Conservation (phyloP, 352 stramenopile genomes). For the Phytophthora ramorum region DNA sequence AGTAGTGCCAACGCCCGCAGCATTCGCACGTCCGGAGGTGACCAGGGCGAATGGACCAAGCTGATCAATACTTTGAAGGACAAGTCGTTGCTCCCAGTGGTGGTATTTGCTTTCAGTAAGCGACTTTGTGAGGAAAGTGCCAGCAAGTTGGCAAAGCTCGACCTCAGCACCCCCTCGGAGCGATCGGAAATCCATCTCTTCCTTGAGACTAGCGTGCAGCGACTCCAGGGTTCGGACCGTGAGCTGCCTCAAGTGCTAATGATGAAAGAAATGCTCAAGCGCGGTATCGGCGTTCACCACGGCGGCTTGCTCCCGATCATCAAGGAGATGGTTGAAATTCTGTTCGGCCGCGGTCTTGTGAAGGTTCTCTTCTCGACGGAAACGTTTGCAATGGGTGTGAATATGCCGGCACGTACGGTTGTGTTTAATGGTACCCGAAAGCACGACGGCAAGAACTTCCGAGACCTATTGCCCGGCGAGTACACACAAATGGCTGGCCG, state of each 20-base stretch:
- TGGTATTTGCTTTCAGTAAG: constrained; percentile 95
- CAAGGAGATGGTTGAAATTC: constrained; percentile 99
- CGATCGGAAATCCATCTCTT: constrained; percentile 88
- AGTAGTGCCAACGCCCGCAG: constrained; percentile 54
- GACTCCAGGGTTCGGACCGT: constrained; percentile 94
- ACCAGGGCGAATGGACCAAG: constrained; percentile 91
- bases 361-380: constrained; percentile 99
- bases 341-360: constrained; percentile 97
- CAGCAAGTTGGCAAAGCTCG: constrained; percentile 76
- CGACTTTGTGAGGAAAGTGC: constrained; percentile 84
- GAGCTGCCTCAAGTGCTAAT: constrained; percentile 98
- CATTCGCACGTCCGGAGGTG: constrained; percentile 63
- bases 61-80: constrained; percentile 89
- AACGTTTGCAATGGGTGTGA: constrained; percentile 99
- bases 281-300: constrained; percentile 97
- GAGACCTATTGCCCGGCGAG: constrained; percentile 88
- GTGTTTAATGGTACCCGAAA: constrained; percentile 98
- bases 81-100: constrained; percentile 94
- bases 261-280: constrained; percentile 96
- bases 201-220: constrained; percentile 76
- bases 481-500: constrained; percentile 98
- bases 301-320: constrained; percentile 98
- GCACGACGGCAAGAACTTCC: constrained; percentile 95
- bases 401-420: constrained; percentile 98
- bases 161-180: constrained; percentile 75